These are phyloP conservation scores for Huntiella savannae DNA, from an alignment of 2,329 filamentous ascomycete species.

Conservation along the genomic window DNA sequence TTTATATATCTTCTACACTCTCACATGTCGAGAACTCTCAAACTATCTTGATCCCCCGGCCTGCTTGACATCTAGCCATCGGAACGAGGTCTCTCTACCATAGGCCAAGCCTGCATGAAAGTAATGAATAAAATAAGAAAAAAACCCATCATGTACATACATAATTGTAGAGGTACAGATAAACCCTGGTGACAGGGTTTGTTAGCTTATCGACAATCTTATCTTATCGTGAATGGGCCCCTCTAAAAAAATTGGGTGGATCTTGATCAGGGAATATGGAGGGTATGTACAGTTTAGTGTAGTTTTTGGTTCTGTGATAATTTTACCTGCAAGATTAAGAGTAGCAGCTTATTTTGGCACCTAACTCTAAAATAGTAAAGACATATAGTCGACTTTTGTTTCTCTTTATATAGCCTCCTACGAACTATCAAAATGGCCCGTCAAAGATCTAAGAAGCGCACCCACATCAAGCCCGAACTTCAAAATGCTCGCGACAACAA, in stretches of 20 bases:
- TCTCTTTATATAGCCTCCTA: background rate
- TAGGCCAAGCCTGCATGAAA: too few species aligned
- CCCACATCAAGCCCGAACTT: constrained; percentile 51
- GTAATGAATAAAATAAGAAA: too few species aligned
- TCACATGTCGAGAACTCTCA: too few species aligned
- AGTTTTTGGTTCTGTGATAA: background rate
- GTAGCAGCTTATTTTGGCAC: background rate
- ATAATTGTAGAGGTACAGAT: too few species aligned
- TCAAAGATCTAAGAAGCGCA: constrained; percentile 71
- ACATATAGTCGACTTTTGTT: background rate
- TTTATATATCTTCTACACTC: too few species aligned
- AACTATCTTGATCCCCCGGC: too few species aligned
- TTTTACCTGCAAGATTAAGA: background rate
- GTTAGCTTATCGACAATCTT: constrained; percentile 3
- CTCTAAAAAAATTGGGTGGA: constrained; percentile 10
- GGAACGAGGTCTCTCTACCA: too few species aligned
- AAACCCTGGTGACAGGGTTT: too few species aligned
- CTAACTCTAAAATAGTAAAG: background rate
- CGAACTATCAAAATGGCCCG: constrained; percentile 44
- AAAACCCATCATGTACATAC: too few species aligned
- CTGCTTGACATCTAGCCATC: too few species aligned
- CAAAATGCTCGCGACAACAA: constrained; percentile 32
- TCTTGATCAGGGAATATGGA: background rate
- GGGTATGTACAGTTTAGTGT: background rate
- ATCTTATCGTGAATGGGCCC: constrained; percentile 11